Evolutionary conservation across 768 basidiomycete genomes (phyloP).

Genomic region (Boletellus sp.): DNA sequence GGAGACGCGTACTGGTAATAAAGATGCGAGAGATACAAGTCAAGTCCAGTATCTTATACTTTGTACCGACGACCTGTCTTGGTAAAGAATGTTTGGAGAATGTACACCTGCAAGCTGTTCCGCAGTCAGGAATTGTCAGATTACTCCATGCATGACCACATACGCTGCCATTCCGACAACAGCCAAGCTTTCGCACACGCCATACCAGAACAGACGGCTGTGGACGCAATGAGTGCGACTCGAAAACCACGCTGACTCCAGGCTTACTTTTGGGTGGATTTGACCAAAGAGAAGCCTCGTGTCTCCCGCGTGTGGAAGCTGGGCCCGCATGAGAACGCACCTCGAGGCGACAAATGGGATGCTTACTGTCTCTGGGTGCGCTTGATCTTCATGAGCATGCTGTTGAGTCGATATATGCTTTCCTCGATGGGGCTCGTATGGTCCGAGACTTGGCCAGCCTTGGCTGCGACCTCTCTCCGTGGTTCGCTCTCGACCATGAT

Average conservation of each 20-base stretch:
- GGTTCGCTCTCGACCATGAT: conserved; percentile 99
- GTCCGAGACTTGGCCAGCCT: conserved; percentile 82
- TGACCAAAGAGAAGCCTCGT: conserved; percentile 89
- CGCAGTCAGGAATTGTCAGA: conserved; percentile 7
- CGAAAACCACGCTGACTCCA: background rate
- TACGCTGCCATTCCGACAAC: conserved; percentile 87
- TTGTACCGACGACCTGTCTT: conserved; percentile 87
- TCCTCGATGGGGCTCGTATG: conserved; percentile 94
- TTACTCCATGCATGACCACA: conserved; percentile 30
- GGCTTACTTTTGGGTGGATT: conserved; percentile 79
- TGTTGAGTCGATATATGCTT: conserved; percentile 87
- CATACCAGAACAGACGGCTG: conserved; percentile 94
- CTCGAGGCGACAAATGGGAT: background rate
- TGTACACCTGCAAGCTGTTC: conserved; percentile 79
- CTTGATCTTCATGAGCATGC: conserved; percentile 85
- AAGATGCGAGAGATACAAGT: conserved; percentile 8
- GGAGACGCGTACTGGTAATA: background rate
- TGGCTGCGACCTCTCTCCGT: conserved; percentile 81
- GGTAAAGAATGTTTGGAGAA: conserved; percentile 97
- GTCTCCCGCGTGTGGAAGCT: conserved; percentile 96
- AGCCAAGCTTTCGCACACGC: conserved; percentile 71
- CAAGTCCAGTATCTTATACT: conserved; percentile 46
- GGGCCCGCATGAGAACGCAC: conserved; percentile 3
- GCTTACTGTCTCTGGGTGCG: conserved; percentile 91
- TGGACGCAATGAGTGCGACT: background rate